A percentile compares a stretch with the other conserved stretches of the same genome.
phyloP scores from a whole-genome alignment of 108 stramenopile genomes.

The Cyclotella distinguenda region DNA sequence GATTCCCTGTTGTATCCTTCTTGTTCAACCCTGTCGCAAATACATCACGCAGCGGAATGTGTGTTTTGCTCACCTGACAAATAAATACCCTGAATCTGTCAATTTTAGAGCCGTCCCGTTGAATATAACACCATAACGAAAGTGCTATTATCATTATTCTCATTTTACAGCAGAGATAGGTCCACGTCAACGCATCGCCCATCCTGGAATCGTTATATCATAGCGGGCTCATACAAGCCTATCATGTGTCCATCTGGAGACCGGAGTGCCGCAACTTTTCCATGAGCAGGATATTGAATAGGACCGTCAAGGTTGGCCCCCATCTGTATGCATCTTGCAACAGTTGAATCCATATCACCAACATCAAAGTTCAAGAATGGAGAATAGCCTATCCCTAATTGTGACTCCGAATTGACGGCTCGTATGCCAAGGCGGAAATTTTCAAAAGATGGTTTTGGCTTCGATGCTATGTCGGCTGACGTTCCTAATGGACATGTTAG shows the following conservation, averaged over 20 bases:
- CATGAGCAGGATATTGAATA: constrained; percentile 90
- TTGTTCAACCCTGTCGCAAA: too few relatives aligned
- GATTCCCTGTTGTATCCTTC: too few relatives aligned
- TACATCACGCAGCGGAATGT: too few relatives aligned
- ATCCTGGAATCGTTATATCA: constrained; percentile 1
- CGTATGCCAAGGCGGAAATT: constrained; percentile 59
- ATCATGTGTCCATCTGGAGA: constrained; percentile 87
- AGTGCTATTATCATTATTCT: too few relatives aligned
- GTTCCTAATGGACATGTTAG: constrained; percentile 45
- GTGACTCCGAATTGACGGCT: constrained; percentile 65
- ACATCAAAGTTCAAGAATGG: constrained; percentile 79
- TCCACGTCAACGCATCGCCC: too few relatives aligned
- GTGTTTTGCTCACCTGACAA: too few relatives aligned
- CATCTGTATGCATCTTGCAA: constrained; percentile 76
- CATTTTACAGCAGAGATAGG: too few relatives aligned
- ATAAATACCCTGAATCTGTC: too few relatives aligned
- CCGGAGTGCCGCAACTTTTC: constrained; percentile 79
- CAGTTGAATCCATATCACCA: constrained; percentile 65
- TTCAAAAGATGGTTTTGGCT: not conserved
- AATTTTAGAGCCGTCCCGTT: too few relatives aligned
- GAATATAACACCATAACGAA: too few relatives aligned
- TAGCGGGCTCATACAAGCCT: constrained; percentile 75
- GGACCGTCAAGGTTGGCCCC: constrained; percentile 84
- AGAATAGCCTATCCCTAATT: constrained; percentile 75
- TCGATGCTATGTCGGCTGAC: not conserved